Evolutionary conservation across 768 basidiomycete genomes (phyloP), one percentile per base, ranked within the genome.

Genomic region (Russula virescens): DNA sequence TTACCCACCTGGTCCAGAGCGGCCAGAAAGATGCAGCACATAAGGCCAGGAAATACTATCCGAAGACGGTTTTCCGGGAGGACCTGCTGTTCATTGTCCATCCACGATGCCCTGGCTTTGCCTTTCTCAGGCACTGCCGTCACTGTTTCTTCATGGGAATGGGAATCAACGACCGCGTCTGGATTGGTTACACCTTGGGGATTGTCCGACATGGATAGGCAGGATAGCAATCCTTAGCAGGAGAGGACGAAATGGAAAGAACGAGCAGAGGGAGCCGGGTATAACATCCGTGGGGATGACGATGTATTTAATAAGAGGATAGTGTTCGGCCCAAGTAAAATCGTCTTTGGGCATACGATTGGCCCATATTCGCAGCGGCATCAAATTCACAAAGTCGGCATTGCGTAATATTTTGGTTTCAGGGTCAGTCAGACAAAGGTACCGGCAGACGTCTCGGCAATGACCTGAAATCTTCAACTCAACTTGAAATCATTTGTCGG

Each of bases 1-100:
- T 31, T 8, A 31, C 31, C 31, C 52, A 76, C 78, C 72, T 78
- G 79, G 64, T 82, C 81, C 38, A 82, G 70, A 14, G 81, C 81
- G 0, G 82, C 78, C 28, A 80, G 69, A 69, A 80, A 80, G 16
- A 69, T 71, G 61, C 69, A 72, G 51, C 71, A 73, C 79, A 80
- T 80, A 42, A 80, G 69, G 28, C 79, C 78, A 40, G 74, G 68
- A 42, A 80, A 78, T 0, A 80, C 79, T 46, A 80, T 70, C 14
- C 71, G 69, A 5, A 80, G 69, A 19, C 73, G 71, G 65, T 80
- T 80, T 57, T 76, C 72, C 1, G 79, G 80, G 0, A 80, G 68
- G 26, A 78, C 69, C 60, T 80, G 78, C 49, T 76, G 69, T 51
- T 80, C 79, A 14, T 67, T 58, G 13, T 59, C 64, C 56, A 75